A percentile compares a stretch with the other conserved stretches of the same genome.
These are phyloP conservation scores for Eragrostis tef DNA, from an alignment of 202 grass and related monocot genomes.

Conservation along the genomic window DNA sequence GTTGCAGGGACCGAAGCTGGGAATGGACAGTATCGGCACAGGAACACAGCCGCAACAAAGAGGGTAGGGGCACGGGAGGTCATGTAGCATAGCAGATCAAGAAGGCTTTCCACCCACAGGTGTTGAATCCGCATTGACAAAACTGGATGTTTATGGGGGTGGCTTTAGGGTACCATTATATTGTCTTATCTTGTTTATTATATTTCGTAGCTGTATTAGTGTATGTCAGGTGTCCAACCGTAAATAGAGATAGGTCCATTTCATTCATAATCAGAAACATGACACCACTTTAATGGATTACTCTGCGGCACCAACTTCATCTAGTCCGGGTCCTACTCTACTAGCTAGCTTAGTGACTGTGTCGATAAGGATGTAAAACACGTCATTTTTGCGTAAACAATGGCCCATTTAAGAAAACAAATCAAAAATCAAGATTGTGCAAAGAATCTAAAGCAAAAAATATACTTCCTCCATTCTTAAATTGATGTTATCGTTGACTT, in stretches of 20 bases:
- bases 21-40: too few relatives aligned
- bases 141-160: background rate
- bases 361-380: constrained; percentile 35
- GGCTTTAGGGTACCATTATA: constrained; percentile 4
- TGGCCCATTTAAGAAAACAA: background rate
- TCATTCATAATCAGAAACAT: constrained; percentile 13
- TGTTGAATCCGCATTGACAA: constrained; percentile 5
- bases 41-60: too few relatives aligned
- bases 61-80: background rate
- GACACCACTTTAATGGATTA: constrained; percentile 24
- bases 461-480: too few relatives aligned
- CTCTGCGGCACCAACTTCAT: constrained; percentile 31
- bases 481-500: too few relatives aligned
- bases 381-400: constrained; percentile 20
- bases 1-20: too few relatives aligned
- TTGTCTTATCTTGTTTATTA: constrained; percentile 17
- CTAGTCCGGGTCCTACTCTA: background rate
- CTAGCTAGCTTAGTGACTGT: background rate
- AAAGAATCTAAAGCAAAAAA: background rate
- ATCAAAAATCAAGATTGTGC: background rate
- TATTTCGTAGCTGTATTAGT: constrained; percentile 13
- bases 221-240: constrained; percentile 14
- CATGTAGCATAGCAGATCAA: background rate
- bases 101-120: constrained; percentile 16
- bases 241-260: constrained; percentile 2